These are phyloP conservation scores for Actinomucor elegans DNA, from an alignment of 371 early-diverging fungal species.

Conservation along the genomic window DNA sequence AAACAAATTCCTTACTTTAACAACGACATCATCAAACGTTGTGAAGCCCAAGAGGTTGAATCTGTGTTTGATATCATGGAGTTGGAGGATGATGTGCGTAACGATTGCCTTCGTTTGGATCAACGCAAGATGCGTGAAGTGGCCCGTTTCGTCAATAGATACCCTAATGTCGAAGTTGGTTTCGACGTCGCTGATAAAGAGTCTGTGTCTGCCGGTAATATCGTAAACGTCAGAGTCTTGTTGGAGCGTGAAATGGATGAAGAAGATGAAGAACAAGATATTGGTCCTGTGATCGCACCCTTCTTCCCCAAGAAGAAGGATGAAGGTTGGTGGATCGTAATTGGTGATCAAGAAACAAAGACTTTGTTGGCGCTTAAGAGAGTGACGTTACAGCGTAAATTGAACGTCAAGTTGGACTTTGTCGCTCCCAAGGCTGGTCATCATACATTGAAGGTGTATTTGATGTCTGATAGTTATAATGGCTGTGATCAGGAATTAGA, in stretches of 20 bases:
- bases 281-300: constrained; percentile 85
- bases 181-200: constrained; percentile 70
- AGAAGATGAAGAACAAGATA: constrained; percentile 58
- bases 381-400: constrained; percentile 69
- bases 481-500: constrained; percentile 96
- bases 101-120: constrained; percentile 63
- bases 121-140: constrained; percentile 75
- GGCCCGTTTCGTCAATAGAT: constrained; percentile 88
- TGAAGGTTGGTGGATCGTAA: constrained; percentile 96
- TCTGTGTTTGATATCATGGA: constrained; percentile 94
- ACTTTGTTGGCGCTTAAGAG: constrained; percentile 89
- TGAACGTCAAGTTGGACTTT: constrained; percentile 80
- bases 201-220: constrained; percentile 57
- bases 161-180: constrained; percentile 88
- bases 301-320: constrained; percentile 90
- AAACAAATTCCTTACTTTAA: constrained; percentile 91
- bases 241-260: constrained; percentile 83
- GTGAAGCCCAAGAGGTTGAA: constrained; percentile 69
- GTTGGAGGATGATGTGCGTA: constrained; percentile 88
- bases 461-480: constrained; percentile 92
- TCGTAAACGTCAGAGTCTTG: constrained; percentile 64
- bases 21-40: constrained; percentile 64
- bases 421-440: constrained; percentile 73
- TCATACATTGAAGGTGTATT: constrained; percentile 72
- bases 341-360: constrained; percentile 82